Conservation (phyloP, 2,329 filamentous ascomycete species). For the Calonectria henricotiae region DNA sequence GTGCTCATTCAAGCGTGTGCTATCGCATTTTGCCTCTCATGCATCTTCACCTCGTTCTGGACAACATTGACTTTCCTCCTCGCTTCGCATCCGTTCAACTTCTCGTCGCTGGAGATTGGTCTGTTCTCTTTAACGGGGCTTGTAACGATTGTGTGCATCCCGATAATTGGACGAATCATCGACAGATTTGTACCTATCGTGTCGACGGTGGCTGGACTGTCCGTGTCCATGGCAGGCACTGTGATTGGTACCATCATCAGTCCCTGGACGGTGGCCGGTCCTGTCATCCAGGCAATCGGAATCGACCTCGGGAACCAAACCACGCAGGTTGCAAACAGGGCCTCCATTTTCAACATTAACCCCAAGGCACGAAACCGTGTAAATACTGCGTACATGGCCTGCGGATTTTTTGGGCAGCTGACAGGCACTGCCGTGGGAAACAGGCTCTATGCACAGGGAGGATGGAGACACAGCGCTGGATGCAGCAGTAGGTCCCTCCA, state of each 20-base stretch:
- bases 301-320: slow-evolving; percentile 83
- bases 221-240: slow-evolving; percentile 74
- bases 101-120: slow-evolving; percentile 79
- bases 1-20: slow-evolving; percentile 80
- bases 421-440: slow-evolving; percentile 77
- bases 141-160: slow-evolving; percentile 77
- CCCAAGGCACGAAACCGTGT: slow-evolving; percentile 81
- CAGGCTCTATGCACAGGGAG: slow-evolving; percentile 67
- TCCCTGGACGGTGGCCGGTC: slow-evolving; percentile 77
- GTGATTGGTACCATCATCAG: slow-evolving; percentile 80
- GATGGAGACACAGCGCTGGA: slow-evolving; percentile 67
- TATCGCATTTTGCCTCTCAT: slow-evolving; percentile 74
- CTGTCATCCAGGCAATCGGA: slow-evolving; percentile 80
- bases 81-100: slow-evolving; percentile 78
- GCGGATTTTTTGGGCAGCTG: slow-evolving; percentile 82
- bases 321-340: slow-evolving; percentile 81
- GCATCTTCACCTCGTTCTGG: slow-evolving; percentile 70
- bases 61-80: slow-evolving; percentile 85
- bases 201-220: slow-evolving; percentile 75
- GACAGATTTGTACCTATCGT: slow-evolving; percentile 80
- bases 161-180: slow-evolving; percentile 79
- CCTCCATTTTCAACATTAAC: slow-evolving; percentile 80
- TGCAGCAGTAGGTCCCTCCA: slow-evolving; percentile 51
- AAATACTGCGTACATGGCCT: slow-evolving; percentile 88
- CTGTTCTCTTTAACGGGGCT: slow-evolving; percentile 87